Base-by-base conservation (phyloP, 768 basidiomycete species). In the Serendipita sp. region DNA sequence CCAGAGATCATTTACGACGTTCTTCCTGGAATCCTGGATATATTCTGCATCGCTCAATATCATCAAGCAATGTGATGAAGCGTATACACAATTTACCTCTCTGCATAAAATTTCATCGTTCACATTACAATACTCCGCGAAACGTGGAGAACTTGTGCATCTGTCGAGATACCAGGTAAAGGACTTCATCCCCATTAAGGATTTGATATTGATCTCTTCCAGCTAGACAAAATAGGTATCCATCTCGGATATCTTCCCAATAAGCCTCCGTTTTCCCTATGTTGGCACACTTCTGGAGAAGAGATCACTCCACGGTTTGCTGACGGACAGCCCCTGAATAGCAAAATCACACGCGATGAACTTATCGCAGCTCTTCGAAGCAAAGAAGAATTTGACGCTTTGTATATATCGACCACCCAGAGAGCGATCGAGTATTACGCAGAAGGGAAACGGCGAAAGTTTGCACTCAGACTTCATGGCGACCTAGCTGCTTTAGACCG, bases 1-100 rank as follows among this genome's bases (percentile, higher is more conserved):
- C 67, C 65, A 85, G 81, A 71, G 69, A 37, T 78, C 76, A 3
- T 75, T 88, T 27, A 80, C 87, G 0, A 75, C 76, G 16, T 82
- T 85, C 70, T 96, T 95, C 71, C 77, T 96, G 37, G 90, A 96
- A 71, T 86, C 89, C 0, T 99, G 96, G 96, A 86, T 82, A 37
- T 97, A 91, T 73, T 91, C 88, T 16, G 91, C 93, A 0, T 85
- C 91, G 18, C 77, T 94, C 48, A 90, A 86, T 67, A 83, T 87
- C 48, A 83, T 92, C 31, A 85, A 90, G 11, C 84, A 85, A 68
- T 89, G 86, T 69, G 86, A 89, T 66, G 73, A 74, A 1, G 93
- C 91, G 89, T 60, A 33, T 31, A 8, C 48, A 8, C n/a, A 31
- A n/a, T 50, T 50, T n/a, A 50, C 48, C n/a, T 18, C n/a, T 8